Base-by-base conservation (phyloP, 768 basidiomycete species). In the Tylopilus plumbeoviolaceoides region DNA sequence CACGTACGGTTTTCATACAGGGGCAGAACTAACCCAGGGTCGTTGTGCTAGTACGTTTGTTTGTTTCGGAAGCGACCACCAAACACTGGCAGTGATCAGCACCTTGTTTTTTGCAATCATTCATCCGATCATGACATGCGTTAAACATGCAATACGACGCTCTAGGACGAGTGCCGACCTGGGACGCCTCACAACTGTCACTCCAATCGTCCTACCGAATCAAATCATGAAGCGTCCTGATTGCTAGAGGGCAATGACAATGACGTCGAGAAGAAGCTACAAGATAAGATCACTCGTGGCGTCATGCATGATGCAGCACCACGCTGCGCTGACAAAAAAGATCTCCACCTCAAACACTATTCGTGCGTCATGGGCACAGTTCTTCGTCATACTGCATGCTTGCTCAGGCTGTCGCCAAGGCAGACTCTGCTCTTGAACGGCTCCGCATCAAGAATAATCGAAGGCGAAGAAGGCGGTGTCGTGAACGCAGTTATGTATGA, bases 401-500 rank as follows among this genome's bases (percentile, higher is more conserved):
- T 55, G 47, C 36, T n/a, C n/a, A n/a, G n/a, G n/a, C n/a, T 40
- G 44, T 56, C 59, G 42, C 33, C 39, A 39, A 48, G 36, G 15
- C 30, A 20, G 18, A 36, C 52, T 46, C 50, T 59, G 43, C 45
- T 58, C 55, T 56, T 42, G 20, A 51, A 38, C 10, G 44, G 44
- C 53, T 56, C 54, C 21, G 23, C 51, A 44, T 44, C 49, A 47
- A 53, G 36, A 35, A 38, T 50, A 6, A 46, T 51, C 7, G 63
- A 64, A 56, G 64, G 64, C 15, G 64, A 64, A 23, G 65, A 63
- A 47, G 66, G 58, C 49, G 60, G 66, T 50, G 68, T 70, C 23
- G 67, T 66, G 35, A 64, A 64, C 12, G 64, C 67, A 11, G 66
- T 68, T 31, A 66, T 28, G 44, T 68, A 64, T 27, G 69, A 70